These are phyloP conservation scores for Podila epicladia DNA, from an alignment of 192 early-diverging fungal genomes.

Conservation along the genomic window DNA sequence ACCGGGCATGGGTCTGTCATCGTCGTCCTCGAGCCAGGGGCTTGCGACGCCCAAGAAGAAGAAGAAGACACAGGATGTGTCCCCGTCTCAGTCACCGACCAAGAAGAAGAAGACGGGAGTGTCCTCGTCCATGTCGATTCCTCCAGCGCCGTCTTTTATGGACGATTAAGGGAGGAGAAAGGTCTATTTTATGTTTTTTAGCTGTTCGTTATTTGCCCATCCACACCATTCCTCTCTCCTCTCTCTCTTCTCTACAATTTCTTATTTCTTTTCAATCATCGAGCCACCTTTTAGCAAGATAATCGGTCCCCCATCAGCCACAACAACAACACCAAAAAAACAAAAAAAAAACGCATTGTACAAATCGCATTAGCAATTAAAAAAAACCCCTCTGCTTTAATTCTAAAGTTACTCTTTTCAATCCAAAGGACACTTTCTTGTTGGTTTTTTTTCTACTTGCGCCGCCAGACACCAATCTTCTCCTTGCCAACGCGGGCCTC, in stretches of 20 bases:
- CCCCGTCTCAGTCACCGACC: conserved; percentile 16
- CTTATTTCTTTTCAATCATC: too few species aligned
- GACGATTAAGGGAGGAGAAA: conserved; percentile 5
- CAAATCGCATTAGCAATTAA: too few species aligned
- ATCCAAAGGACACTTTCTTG: background rate
- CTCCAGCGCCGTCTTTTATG: conserved; percentile 13
- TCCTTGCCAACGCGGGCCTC: conserved; percentile 65
- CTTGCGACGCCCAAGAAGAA: conserved; percentile 36
- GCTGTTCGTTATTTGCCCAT: too few species aligned
- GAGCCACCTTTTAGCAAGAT: too few species aligned
- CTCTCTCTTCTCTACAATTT: too few species aligned
- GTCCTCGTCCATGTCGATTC: background rate
- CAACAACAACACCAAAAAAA: too few species aligned
- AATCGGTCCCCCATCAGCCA: too few species aligned
- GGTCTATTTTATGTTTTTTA: too few species aligned
- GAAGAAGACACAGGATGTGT: conserved; percentile 10
- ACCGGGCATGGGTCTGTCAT: background rate
- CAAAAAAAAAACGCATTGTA: too few species aligned
- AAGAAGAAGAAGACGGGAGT: conserved; percentile 35
- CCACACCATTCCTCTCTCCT: too few species aligned
- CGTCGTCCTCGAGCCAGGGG: background rate
- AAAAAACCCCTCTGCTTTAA: too few species aligned
- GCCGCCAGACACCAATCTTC: conserved; percentile 72
- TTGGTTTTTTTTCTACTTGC: conserved; percentile 31
- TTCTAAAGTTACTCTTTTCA: background rate